Evolutionary conservation across 495 filamentous ascomycete genomes (phyloP), one percentile per base, ranked within the genome.

Genomic region (Hypoxylon fuscum): DNA sequence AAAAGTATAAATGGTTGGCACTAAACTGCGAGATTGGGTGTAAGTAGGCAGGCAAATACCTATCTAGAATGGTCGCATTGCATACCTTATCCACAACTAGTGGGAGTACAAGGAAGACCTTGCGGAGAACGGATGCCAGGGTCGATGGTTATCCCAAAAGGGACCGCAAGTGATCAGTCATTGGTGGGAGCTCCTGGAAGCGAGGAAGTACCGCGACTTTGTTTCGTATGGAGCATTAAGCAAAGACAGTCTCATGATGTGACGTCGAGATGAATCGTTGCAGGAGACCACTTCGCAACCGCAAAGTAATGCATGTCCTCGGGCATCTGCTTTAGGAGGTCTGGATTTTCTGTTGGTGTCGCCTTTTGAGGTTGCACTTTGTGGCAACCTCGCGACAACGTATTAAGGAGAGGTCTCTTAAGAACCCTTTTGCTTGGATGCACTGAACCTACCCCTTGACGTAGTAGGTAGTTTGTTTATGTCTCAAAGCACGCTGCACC

Each of bases 181-280:
- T 66, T 66, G 63, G 63, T 66, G 57, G 62, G 53, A 60, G 57
- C 42, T 47, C 21, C 43, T 66, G 57, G 63, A 66, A 58, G 56
- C 52, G 52, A 66, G 57, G 32, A 65, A 58, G 63, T 61, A 66
- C 57, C 38, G 57, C n/a, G 57, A 66, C 63, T 62, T 66, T 2
- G 53, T 43, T 12, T 18, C 47, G 29, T 54, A 62, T 32, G 31
- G 56, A 58, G 35, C 53, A 20, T 47, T 58, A 32, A 42, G 18
- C 48, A 55, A n/a, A 62, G 57, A 57, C 48, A 56, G 54, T 62
- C 63, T 61, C 53, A 57, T 61, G 52, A 55, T 45, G 57, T 62
- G 63, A 66, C 53, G 47, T 66, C 47, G 63, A 54, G 53, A 41
- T 66, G 47, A 55, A 47, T 43, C 15, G 35, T 56, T 46, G 46